A percentile compares a stretch with the other conserved stretches of the same genome.
Evolutionary conservation across 352 stramenopile genomes (phyloP).

Genomic region (Phytophthora macrochlamydospora): DNA sequence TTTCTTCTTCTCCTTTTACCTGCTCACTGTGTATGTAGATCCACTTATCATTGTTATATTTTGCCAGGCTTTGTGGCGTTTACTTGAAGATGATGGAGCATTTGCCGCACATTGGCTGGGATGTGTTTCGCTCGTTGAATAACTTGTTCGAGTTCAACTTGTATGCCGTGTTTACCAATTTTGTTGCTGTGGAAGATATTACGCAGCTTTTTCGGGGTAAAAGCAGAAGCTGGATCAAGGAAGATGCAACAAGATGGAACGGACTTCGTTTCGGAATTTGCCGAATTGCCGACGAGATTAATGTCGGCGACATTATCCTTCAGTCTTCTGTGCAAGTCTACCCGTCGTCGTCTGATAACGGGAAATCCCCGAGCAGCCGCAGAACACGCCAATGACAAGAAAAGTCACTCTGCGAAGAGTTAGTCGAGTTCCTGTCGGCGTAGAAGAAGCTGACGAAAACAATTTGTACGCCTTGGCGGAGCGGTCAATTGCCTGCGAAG

Average conservation of each 20-base stretch:
- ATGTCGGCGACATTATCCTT: slow-evolving; percentile 47
- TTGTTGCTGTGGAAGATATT: slow-evolving; percentile 51
- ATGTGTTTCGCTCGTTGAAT: slow-evolving; percentile 73
- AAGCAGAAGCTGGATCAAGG: slow-evolving; percentile 23
- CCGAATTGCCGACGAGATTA: slow-evolving; percentile 58
- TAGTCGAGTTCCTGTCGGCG: slow-evolving; percentile 41
- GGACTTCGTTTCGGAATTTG: slow-evolving; percentile 50
- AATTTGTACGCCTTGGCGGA: slow-evolving; percentile 72
- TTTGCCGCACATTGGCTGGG: slow-evolving; percentile 70
- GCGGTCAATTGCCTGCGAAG: slow-evolving; percentile 66
- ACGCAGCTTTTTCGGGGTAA: slow-evolving; percentile 52
- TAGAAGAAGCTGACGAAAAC: slow-evolving; percentile 57
- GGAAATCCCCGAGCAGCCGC: slow-evolving; percentile 14
- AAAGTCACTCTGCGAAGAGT: slow-evolving; percentile 62
- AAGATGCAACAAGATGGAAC: slow-evolving; percentile 43
- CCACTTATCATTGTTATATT: background rate
- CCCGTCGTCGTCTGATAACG: slow-evolving; percentile 23
- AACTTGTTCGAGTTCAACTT: slow-evolving; percentile 84
- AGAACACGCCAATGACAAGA: slow-evolving; percentile 24
- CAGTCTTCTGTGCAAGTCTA: slow-evolving; percentile 51
- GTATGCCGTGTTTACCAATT: slow-evolving; percentile 78
- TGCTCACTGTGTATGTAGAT: background rate
- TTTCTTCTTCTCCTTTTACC: no score
- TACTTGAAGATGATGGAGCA: slow-evolving; percentile 91
- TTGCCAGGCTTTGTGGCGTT: slow-evolving; percentile 69